Evolutionary conservation across 1,284 basidiomycete species (phyloP), one percentile per base, ranked within the genome.

Genomic region (Cutaneotrichosporon cutaneum): DNA sequence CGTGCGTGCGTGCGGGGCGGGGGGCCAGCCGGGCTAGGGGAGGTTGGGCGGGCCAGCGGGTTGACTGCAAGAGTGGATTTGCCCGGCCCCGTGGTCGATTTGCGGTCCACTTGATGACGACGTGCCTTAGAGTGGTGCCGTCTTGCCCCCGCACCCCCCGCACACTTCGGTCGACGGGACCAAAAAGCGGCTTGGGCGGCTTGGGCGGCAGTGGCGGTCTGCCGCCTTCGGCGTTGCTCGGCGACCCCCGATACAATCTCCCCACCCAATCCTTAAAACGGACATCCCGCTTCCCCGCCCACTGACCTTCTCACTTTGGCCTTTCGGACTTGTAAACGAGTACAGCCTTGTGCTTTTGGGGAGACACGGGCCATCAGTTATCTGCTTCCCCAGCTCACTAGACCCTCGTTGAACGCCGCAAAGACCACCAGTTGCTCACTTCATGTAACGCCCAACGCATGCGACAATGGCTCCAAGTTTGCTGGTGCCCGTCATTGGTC

Each of bases 141-240:
- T 36, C 35, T 16, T 36, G 11, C 35, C 39, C 30, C 30, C 30
- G 30, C 30, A 30, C 30, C 30, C 30, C 5, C 30, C 9, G 22
- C 13, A 22, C 24, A 26, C 5, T 24, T 47, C 45, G 45, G 45
- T 47, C 18, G 48, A 51, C 48, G 48, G 48, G 22, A 51, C 16
- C 48, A 51, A 51, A 51, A 51, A n/a, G 39, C 39, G 39, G 39
- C 39, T 42, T 42, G 11, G 18, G 39, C 39, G 39, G 39, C 39
- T 42, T 42, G 11, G 18, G 16, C 26, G 26, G 26, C 48, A 18
- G 27, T 14, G 48, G 48, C 48, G 48, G 48, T 51, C 48, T 51
- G 26, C 48, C 48, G 48, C 48, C 26, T n/a, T 51, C 48, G 48
- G 48, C 48, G 48, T 51, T 51, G 48, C 48, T 51, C 48, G 48